Percentiles rank a stretch among this genome's conserved stretches.
These are phyloP conservation scores for Aspergillus taichungensis DNA, from an alignment of 495 filamentous ascomycete genomes.

Conservation along the genomic window DNA sequence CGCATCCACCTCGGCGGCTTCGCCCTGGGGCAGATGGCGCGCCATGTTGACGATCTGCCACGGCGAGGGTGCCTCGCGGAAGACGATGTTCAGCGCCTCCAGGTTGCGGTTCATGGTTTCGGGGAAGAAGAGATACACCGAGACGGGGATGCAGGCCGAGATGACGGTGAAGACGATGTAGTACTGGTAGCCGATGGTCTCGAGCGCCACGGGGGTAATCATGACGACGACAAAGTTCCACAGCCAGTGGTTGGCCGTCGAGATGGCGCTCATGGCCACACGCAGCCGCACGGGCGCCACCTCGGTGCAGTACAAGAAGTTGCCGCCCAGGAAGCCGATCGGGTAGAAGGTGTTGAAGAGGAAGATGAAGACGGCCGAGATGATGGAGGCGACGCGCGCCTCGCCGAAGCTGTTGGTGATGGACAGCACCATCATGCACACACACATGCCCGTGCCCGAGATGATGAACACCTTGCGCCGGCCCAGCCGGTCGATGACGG, in stretches of 20 bases:
- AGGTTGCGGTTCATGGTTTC: conserved; percentile 58
- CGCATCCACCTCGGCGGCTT: conserved; percentile 10
- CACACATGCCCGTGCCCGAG: conserved; percentile 39
- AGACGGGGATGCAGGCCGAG: conserved; percentile 26
- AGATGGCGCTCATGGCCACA: conserved; percentile 40
- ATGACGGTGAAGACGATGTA: conserved; percentile 34
- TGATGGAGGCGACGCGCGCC: conserved; percentile 22
- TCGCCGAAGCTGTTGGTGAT: conserved; percentile 29
- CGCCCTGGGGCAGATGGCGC: conserved; percentile 19
- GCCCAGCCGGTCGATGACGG: conserved; percentile 44
- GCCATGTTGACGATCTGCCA: conserved; percentile 28
- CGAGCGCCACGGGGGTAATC: conserved; percentile 42
- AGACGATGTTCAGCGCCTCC: conserved; percentile 59
- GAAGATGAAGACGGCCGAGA: conserved; percentile 47
- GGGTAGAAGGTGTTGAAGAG: conserved; percentile 55
- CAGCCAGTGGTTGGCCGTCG: conserved; percentile 35
- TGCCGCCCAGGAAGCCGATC: conserved; percentile 48
- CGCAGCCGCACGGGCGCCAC: conserved; percentile 46
- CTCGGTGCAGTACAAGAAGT: conserved; percentile 51
- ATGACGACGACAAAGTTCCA: conserved; percentile 54
- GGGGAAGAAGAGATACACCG: conserved; percentile 58
- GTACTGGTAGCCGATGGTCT: conserved; percentile 25
- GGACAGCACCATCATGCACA: conserved; percentile 41
- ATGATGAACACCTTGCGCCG: conserved; percentile 47
- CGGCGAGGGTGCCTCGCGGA: conserved; percentile 42